A percentile compares a stretch with the other conserved stretches of the same genome.
phyloP scores from a whole-genome alignment of 805 yeast genomes.

The Kluyveromyces siamensis region DNA sequence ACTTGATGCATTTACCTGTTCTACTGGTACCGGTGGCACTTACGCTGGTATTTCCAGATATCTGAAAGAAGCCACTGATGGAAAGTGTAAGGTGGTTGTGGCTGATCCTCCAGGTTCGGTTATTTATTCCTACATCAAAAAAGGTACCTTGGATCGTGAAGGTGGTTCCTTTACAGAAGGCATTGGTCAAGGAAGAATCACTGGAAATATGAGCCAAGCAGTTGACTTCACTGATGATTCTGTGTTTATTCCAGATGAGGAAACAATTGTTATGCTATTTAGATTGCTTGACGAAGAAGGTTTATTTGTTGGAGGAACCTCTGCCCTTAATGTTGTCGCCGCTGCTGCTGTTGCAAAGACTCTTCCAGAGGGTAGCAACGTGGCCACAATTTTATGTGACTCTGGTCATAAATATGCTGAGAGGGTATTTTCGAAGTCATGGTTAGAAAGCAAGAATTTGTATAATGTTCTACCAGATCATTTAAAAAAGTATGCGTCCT shows the following conservation, averaged over 20 bases:
- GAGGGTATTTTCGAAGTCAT: conserved; percentile 63
- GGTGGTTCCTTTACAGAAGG: conserved; percentile 94
- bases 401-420: conserved; percentile 86
- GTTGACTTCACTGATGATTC: conserved; percentile 74
- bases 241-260: conserved; percentile 65
- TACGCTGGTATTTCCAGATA: conserved; percentile 79
- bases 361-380: conserved; percentile 70
- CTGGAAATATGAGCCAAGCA: conserved; percentile 70
- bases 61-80: conserved; percentile 59
- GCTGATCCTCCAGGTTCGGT: conserved; percentile 96
- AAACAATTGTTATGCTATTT: conserved; percentile 76
- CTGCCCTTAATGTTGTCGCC: conserved; percentile 85
- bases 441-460: conserved; percentile 67
- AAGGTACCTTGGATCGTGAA: conserved; percentile 61
- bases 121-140: conserved; percentile 65
- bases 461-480: conserved; percentile 60
- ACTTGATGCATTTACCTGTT: conserved; percentile 79
- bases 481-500: conserved; percentile 56
- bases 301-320: conserved; percentile 81
- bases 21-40: conserved; percentile 92
- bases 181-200: conserved; percentile 91
- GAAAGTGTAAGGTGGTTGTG: conserved; percentile 51
- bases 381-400: conserved; percentile 85
- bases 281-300: conserved; percentile 84
- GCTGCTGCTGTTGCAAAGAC: conserved; percentile 67